Evolutionary conservation across 2,329 filamentous ascomycete genomes (phyloP), one percentile per base, ranked within the genome.

Genomic region (Hirsutella minnesotensis): DNA sequence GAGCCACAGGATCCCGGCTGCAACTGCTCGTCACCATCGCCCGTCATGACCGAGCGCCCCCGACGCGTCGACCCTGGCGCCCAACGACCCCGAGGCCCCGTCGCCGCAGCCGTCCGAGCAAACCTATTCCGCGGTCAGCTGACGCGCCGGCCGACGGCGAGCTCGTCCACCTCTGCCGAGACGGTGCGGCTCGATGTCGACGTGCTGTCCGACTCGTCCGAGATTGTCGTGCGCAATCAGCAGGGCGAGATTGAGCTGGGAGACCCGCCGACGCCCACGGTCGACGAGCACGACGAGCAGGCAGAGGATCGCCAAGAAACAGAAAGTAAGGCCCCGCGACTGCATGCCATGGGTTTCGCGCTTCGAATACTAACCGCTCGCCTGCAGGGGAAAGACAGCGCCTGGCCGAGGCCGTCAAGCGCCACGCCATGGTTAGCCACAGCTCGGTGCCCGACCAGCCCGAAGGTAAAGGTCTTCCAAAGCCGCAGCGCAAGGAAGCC

Each of bases 191-290:
- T 73, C n/a, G 69, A 72, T 45, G 60, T 62, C 41, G 68, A 71
- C 39, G 61, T 64, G 15, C 55, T 65, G n/a, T 64, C 60, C 5
- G 67, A 71, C 39, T 60, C 55, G n/a, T 57, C 56, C 5, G 77
- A 80, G 50, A 81, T 83, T 45, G 73, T 83, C 9, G 71, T 81
- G 38, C 67, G 79, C 49, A 73, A 81, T 53, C 64, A 72, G 57
- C 72, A 80, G 52, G 79, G 78, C 39, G 77, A 81, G 49, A 70
- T 79, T 44, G 71, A 79, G 55, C 60, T 81, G n/a, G 67, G 65
- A 15, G 75, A 78, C 46, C 72, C 73, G 38, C 74, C 71, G 1
- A 67, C 70, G 46, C 68, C 70, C 13, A 60, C 66, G 8, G 58
- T 72, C 22, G 74, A 78, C 39, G 74, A 76, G 30, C 65, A 72